Base-by-base conservation (phyloP, 495 filamentous ascomycete species). In the Glonium stellatum region DNA sequence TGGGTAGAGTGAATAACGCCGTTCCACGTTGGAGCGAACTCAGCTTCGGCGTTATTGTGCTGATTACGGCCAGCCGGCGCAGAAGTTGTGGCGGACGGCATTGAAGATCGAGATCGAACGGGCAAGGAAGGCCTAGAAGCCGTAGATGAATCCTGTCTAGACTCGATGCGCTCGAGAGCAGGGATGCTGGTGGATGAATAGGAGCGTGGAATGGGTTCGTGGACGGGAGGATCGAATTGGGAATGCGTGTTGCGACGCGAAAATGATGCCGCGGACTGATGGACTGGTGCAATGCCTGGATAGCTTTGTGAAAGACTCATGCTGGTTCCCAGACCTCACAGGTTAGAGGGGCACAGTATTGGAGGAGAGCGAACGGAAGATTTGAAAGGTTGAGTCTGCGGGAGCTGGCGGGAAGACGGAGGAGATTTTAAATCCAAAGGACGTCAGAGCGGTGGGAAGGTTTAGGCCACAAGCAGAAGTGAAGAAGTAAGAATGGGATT, bases 1-100 rank as follows among this genome's bases (percentile, higher is more conserved):
- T 64, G 64, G 23, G 65, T 65, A 11, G 62, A 65, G 34, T 64
- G 61, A n/a, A 68, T 23, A 39, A 57, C 61, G 10, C 65, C 65
- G 23, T 59, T 57, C 58, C 58, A 65, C 6, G 65, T 68, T 2
- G 58, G 61, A 23, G 60, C 60, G 55, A 67, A 67, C 19, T 60
- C 60, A 10, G 64, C 56, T 50, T 67, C 57, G 44, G 65, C 65
- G 22, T 67, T 64, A 53, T 31, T 6, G 19, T 23, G 25, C 1
- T 51, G 48, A 23, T n/a, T 23, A 8, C 19, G 21, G 21, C 48
- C 21, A 9, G 47, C 22, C 18, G 25, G 48, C 11, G 19, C 10
- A 51, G 48, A 23, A 15, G 13, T 15, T 51, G 19, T 25, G 13
- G 13, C 13, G 1, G 48, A 11, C 18, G 48, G 48, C 21, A 51